Base-by-base conservation (phyloP, 1,284 basidiomycete species). In the Athelia psychrophila region DNA sequence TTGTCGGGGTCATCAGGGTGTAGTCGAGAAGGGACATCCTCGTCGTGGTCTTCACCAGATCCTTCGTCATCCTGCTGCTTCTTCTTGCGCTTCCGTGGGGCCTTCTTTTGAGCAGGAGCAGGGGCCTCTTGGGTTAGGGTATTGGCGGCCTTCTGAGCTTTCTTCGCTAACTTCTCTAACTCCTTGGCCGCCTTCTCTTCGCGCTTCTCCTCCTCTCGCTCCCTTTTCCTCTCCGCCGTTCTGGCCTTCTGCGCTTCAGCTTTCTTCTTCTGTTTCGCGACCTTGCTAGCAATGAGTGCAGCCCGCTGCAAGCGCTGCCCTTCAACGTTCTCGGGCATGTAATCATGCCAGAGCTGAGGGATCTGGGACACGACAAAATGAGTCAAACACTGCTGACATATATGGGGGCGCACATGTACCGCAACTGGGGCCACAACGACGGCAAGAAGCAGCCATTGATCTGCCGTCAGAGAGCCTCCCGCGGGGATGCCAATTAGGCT, bases 401-500 rank as follows among this genome's bases (percentile, higher is more conserved):
- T 47, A 45, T 30, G 48, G 18, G 33, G 2, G 33, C 32, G 44
- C 22, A 20, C 36, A 54, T 63, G 44, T 52, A 68, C 65, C 1
- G 55, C 38, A 22, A 68, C 51, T 3, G 69, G 68, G 1, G 58
- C 60, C 19, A 66, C 54, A 2, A 65, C 54, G 0, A 61, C 65
- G 0, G 62, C 58, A 0, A 65, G 52, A 4, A 64, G 40, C 1
- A 60, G 46, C 68, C 68, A 71, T 47, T 71, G 64, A 44, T 72
- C 67, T 3, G 69, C 66, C 2, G 68, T 71, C 1, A 71, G 51
- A 2, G 66, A 70, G 0, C 69, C 67, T 2, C 69, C 66, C 2
- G 67, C 61, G 9, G 68, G 67, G 18, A 62, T 58, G 2, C 69
- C 68, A 6, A 71, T 65, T 1, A 64, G 52, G 0, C 49, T 58